A percentile compares a stretch with the other conserved stretches of the same genome.
Evolutionary conservation across 306 rosid species (phyloP).

Genomic region (Echinosophora koreensis): DNA sequence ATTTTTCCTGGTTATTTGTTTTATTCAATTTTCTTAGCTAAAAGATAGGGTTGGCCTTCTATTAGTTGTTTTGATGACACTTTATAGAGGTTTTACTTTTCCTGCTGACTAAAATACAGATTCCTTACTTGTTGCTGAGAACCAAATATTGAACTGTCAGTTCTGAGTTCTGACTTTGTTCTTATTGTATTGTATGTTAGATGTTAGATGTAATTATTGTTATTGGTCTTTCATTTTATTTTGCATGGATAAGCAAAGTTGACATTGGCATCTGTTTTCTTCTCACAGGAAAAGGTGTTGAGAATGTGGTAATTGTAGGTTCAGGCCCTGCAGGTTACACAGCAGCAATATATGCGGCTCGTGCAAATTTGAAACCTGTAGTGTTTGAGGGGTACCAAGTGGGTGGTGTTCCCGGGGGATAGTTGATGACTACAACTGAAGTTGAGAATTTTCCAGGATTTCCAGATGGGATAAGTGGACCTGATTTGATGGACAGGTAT

Average conservation of each 20-base stretch:
- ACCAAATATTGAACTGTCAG: background rate
- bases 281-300: slow-evolving; percentile 62
- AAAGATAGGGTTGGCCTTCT: slow-evolving; percentile 15
- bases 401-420: slow-evolving; percentile 97
- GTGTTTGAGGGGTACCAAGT: slow-evolving; percentile 93
- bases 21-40: background rate
- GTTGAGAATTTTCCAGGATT: slow-evolving; percentile 98
- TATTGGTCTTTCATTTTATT: slow-evolving; percentile 20
- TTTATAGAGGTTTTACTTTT: slow-evolving; percentile 28
- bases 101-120: background rate
- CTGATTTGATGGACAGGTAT: slow-evolving; percentile 96
- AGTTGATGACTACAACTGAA: slow-evolving; percentile 96
- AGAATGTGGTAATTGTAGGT: slow-evolving; percentile 90
- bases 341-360: slow-evolving; percentile 92
- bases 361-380: slow-evolving; percentile 96
- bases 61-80: slow-evolving; percentile 15
- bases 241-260: slow-evolving; percentile 20
- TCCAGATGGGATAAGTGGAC: slow-evolving; percentile 94
- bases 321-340: slow-evolving; percentile 97
- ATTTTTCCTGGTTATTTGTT: background rate
- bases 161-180: slow-evolving; percentile 5
- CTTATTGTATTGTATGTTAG: slow-evolving; percentile 11
- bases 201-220: slow-evolving; percentile 26
- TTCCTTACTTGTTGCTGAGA: background rate
- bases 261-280: slow-evolving; percentile 27